These are phyloP conservation scores for Jackrogersella multiformis DNA, from an alignment of 495 filamentous ascomycete species.

Conservation along the genomic window DNA sequence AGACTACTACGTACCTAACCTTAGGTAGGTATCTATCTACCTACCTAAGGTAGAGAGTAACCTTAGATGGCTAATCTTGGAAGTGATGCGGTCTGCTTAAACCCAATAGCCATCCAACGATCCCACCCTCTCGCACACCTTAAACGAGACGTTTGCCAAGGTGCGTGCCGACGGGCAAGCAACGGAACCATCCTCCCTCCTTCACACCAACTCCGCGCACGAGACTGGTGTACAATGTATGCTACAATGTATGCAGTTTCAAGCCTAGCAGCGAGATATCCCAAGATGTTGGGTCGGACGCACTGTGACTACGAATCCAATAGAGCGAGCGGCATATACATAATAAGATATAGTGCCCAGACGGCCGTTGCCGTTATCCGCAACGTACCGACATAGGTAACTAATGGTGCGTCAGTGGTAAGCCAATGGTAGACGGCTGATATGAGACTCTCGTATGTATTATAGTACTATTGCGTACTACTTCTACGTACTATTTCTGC, in stretches of 20 bases:
- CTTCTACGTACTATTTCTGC: neutral
- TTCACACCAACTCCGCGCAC: slow-evolving; percentile 39
- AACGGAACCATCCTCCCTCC: slow-evolving; percentile 31
- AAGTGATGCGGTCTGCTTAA: slow-evolving; percentile 14
- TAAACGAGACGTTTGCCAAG: neutral
- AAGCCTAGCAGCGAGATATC: slow-evolving; percentile 25
- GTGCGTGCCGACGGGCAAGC: slow-evolving; percentile 21
- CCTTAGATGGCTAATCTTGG: too few relatives aligned
- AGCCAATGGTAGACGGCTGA: slow-evolving; percentile 33
- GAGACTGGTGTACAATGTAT: slow-evolving; percentile 42
- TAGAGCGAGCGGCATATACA: too few relatives aligned
- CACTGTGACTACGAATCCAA: slow-evolving; percentile 47
- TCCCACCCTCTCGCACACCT: slow-evolving; percentile 15
- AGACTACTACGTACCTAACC: slow-evolving; percentile 19
- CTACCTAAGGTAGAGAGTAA: too few relatives aligned
- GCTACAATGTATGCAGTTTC: slow-evolving; percentile 42
- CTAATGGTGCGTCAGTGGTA: too few relatives aligned
- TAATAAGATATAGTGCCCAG: slow-evolving; percentile 35
- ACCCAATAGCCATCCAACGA: slow-evolving; percentile 25
- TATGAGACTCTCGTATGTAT: slow-evolving; percentile 18
- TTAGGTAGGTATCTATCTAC: neutral
- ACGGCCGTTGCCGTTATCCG: slow-evolving; percentile 40
- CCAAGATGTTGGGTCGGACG: slow-evolving; percentile 46
- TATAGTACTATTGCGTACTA: neutral
- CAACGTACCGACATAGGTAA: slow-evolving; percentile 16